Evolutionary conservation across 306 rosid species (phyloP).

Genomic region (Cucumis hystrix): DNA sequence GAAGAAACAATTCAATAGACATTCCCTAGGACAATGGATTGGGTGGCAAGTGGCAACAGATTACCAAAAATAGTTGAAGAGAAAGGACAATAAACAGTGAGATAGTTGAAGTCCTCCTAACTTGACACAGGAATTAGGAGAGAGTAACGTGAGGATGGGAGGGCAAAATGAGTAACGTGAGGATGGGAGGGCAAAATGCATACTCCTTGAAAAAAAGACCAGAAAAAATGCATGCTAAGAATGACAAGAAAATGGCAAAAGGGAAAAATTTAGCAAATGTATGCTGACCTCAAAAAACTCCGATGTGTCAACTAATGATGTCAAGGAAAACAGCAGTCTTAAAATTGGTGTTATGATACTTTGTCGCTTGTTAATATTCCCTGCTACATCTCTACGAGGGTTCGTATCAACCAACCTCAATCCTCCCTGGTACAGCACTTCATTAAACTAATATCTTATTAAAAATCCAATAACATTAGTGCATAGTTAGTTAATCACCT

Average conservation of each 20-base stretch:
- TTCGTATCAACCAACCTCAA: slow-evolving; percentile 55
- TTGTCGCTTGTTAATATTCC: slow-evolving; percentile 59
- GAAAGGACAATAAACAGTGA: not conserved
- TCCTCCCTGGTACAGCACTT: slow-evolving; percentile 44
- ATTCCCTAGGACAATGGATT: not conserved
- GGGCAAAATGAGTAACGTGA: not conserved
- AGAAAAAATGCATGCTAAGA: not conserved
- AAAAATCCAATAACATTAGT: not conserved
- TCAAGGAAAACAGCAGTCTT: slow-evolving; percentile 72
- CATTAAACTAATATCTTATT: not conserved
- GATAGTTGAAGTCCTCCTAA: not conserved
- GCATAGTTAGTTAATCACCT: slow-evolving; percentile 24
- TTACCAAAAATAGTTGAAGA: not conserved
- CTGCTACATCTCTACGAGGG: slow-evolving; percentile 41
- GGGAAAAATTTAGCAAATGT: not conserved
- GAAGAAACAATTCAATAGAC: not conserved
- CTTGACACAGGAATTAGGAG: not conserved
- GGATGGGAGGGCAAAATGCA: not conserved
- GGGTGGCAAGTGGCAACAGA: not conserved
- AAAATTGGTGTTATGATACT: slow-evolving; percentile 55
- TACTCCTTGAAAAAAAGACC: not conserved
- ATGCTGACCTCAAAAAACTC: slow-evolving; percentile 78
- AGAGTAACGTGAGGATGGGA: not conserved
- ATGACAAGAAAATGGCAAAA: not conserved
- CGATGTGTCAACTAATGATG: slow-evolving; percentile 73